These are phyloP conservation scores for Salvia hispanica DNA, from an alignment of 257 asterid genomes.

Conservation along the genomic window DNA sequence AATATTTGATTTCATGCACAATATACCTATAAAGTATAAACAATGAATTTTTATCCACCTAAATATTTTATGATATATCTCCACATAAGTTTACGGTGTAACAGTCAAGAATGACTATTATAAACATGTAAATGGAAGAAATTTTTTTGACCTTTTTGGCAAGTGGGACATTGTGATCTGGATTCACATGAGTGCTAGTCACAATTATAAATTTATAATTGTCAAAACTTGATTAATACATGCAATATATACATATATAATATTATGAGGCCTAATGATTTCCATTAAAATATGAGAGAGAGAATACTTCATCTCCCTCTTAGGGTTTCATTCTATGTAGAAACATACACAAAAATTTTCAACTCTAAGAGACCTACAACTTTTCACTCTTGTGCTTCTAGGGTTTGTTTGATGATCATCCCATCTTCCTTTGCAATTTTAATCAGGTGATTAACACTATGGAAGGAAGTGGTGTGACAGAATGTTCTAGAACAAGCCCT, in stretches of 20 bases:
- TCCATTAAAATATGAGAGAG: constrained; percentile 27
- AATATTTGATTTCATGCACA: too few relatives aligned
- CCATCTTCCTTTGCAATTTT: constrained; percentile 7
- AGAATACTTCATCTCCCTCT: constrained; percentile 34
- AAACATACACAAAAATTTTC: constrained; percentile 8
- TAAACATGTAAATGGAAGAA: background rate
- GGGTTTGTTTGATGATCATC: constrained; percentile 22
- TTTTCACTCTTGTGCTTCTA: constrained; percentile 27
- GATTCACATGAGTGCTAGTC: constrained; percentile 47
- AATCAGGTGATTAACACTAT: background rate
- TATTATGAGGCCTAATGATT: constrained; percentile 17
- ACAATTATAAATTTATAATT: constrained; percentile 27
- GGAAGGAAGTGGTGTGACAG: constrained; percentile 46
- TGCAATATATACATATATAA: constrained; percentile 13
- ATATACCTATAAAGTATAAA: background rate
- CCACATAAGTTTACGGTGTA: too few relatives aligned
- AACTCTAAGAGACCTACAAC: background rate
- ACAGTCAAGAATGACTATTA: background rate
- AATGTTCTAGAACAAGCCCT: constrained; percentile 42
- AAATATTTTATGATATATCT: too few relatives aligned
- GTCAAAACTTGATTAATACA: constrained; percentile 18
- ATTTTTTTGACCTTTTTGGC: constrained; percentile 29
- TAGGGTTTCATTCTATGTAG: constrained; percentile 51
- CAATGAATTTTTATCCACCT: background rate
- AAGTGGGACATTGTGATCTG: constrained; percentile 44